A percentile compares a stretch with the other conserved stretches of the same genome.
Evolutionary conservation across 2,329 filamentous ascomycete species (phyloP).

Genomic region (Xylaria sp.): DNA sequence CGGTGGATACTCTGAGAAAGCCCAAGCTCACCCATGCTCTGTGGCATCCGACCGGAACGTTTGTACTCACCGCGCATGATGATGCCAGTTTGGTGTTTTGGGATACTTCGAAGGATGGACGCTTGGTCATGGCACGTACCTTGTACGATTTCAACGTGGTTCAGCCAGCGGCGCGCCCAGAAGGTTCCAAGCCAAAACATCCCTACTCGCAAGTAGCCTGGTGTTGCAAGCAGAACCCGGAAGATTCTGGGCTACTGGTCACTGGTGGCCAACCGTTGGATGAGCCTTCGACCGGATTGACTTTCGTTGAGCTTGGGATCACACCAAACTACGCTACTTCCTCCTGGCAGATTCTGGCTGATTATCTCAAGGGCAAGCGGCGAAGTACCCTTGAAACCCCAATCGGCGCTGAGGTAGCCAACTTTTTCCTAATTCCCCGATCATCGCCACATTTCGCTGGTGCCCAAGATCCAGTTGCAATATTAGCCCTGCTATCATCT

Average conservation of each 20-base stretch:
- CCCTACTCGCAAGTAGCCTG: slow-evolving; percentile 84
- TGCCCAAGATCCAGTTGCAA: slow-evolving; percentile 88
- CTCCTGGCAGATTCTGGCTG: slow-evolving; percentile 83
- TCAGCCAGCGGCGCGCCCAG: slow-evolving; percentile 65
- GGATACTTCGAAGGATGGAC: slow-evolving; percentile 85
- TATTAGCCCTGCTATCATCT: slow-evolving; percentile 82
- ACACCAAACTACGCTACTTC: slow-evolving; percentile 94
- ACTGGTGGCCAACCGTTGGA: slow-evolving; percentile 81
- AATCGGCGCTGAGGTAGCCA: slow-evolving; percentile 77
- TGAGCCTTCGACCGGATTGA: slow-evolving; percentile 78
- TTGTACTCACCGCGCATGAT: slow-evolving; percentile 86
- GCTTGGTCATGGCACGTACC: slow-evolving; percentile 84
- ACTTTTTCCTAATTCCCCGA: slow-evolving; percentile 87
- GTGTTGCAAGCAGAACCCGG: slow-evolving; percentile 94
- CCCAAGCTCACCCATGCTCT: slow-evolving; percentile 84
- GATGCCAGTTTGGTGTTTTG: slow-evolving; percentile 94
- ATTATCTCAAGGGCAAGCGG: slow-evolving; percentile 82
- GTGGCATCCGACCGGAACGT: slow-evolving; percentile 96
- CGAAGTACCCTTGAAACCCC: slow-evolving; percentile 80
- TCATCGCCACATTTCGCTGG: slow-evolving; percentile 86
- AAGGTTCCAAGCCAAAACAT: slow-evolving; percentile 71
- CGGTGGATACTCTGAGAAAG: slow-evolving; percentile 70
- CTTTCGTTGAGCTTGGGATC: slow-evolving; percentile 87
- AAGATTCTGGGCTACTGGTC: slow-evolving; percentile 89
- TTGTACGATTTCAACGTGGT: slow-evolving; percentile 80